These are phyloP conservation scores for Amylostereum chailletii DNA, from an alignment of 1,284 basidiomycete genomes.

Conservation along the genomic window DNA sequence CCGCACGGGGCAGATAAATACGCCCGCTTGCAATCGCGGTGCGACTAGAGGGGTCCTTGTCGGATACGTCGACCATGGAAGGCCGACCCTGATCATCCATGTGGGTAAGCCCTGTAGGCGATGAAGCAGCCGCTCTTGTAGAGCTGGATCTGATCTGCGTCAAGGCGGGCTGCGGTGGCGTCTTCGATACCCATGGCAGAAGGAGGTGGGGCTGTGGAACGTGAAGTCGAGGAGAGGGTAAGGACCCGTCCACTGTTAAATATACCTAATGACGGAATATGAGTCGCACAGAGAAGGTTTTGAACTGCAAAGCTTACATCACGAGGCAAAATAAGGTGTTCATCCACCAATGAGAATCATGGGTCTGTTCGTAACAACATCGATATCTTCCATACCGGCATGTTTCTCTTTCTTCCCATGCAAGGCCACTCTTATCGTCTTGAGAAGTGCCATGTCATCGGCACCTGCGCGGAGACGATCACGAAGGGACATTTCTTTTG, in stretches of 20 bases:
- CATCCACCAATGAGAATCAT: constrained; percentile 91
- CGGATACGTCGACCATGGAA: constrained; percentile 74
- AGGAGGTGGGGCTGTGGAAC: too few species aligned
- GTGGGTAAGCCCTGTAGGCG: constrained; percentile 46
- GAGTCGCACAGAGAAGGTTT: too few species aligned
- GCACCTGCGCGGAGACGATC: constrained; percentile 62
- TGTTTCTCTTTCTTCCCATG: constrained; percentile 78
- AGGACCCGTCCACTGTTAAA: too few species aligned
- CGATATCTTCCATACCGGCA: constrained; percentile 75
- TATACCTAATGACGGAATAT: too few species aligned
- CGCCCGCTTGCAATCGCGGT: constrained; percentile 69
- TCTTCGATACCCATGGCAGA: too few species aligned
- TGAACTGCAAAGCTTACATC: constrained; percentile 12
- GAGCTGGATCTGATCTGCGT: too few species aligned
- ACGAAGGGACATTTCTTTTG: constrained; percentile 75
- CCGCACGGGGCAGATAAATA: constrained; percentile 61
- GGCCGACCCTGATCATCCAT: constrained; percentile 61
- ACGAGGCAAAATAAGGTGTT: constrained; percentile 31
- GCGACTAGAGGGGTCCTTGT: constrained; percentile 59
- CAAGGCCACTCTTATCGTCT: constrained; percentile 60
- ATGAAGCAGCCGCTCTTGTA: too few species aligned
- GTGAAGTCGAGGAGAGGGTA: too few species aligned
- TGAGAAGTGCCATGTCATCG: constrained; percentile 56
- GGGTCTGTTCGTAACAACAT: constrained; percentile 68
- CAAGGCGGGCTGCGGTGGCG: too few species aligned